A percentile compares a stretch with the other conserved stretches of the same genome.
Conservation (phyloP, 352 stramenopile genomes). For the Phytophthora uliginosa region DNA sequence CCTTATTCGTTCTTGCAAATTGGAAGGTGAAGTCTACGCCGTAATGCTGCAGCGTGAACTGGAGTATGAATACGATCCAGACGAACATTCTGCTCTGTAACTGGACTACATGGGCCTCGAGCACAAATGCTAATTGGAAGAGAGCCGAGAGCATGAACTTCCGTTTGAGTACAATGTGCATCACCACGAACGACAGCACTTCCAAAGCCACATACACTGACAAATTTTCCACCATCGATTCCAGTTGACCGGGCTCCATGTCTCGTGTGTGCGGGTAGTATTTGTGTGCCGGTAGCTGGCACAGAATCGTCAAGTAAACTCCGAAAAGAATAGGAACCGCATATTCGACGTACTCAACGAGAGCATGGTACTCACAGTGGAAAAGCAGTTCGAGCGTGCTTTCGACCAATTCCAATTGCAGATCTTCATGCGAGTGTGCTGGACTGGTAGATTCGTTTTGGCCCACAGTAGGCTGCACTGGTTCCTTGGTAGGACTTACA, state of each 20-base stretch:
- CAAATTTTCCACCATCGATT: slow-evolving; percentile 14
- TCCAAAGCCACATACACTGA: slow-evolving; percentile 19
- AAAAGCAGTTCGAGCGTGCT: slow-evolving; percentile 24
- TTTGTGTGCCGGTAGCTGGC: slow-evolving; percentile 12
- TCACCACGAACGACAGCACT: neutral
- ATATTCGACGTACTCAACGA: slow-evolving; percentile 37
- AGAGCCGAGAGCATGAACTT: slow-evolving; percentile 25
- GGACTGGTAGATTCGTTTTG: neutral
- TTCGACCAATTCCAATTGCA: neutral
- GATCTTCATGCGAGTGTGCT: neutral
- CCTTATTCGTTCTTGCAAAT: too few species aligned
- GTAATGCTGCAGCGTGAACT: slow-evolving; percentile 16
- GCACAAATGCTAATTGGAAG: slow-evolving; percentile 34
- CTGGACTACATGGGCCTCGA: slow-evolving; percentile 32
- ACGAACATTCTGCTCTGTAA: neutral
- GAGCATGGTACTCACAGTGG: slow-evolving; percentile 31
- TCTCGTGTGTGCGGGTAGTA: slow-evolving; percentile 30
- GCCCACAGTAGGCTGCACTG: neutral
- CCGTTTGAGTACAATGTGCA: slow-evolving; percentile 1
- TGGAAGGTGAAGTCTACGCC: slow-evolving; percentile 24
- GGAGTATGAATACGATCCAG: slow-evolving; percentile 13
- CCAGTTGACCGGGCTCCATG: slow-evolving; percentile 19
- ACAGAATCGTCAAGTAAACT: slow-evolving; percentile 22
- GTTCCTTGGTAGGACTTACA: neutral
- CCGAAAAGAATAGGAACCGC: slow-evolving; percentile 30